Evolutionary conservation across 352 stramenopile genomes (phyloP).

Genomic region (Phytophthora niederhauseri): DNA sequence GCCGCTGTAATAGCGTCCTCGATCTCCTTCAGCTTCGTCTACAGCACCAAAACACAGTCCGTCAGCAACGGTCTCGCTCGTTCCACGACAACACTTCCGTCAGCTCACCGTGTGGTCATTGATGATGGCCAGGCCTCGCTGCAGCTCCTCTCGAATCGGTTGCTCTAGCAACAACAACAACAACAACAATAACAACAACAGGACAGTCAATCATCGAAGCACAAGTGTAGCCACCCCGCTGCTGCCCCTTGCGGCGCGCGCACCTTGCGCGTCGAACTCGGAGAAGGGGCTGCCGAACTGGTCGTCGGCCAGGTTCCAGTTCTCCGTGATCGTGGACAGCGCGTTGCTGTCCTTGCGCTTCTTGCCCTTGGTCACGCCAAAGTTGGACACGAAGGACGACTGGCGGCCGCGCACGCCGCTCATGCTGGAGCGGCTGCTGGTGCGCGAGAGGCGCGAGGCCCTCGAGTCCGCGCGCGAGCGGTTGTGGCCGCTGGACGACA

Average conservation of each 20-base stretch:
- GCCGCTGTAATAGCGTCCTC: constrained; percentile 85
- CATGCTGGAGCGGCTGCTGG: constrained; percentile 49
- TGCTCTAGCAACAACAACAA: constrained; percentile 49
- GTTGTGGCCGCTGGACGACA: constrained; percentile 30
- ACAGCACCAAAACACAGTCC: background rate
- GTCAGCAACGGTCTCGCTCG: background rate
- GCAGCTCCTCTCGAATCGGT: constrained; percentile 82
- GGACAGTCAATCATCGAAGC: background rate
- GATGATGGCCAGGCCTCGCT: constrained; percentile 83
- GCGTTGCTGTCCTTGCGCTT: constrained; percentile 75
- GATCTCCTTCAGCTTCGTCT: constrained; percentile 89
- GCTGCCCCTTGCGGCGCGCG: background rate
- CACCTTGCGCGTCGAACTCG: constrained; percentile 83
- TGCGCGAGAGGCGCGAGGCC: constrained; percentile 62
- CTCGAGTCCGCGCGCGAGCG: constrained; percentile 71
- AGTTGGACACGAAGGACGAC: constrained; percentile 83
- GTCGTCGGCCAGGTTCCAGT: constrained; percentile 84
- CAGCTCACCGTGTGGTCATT: constrained; percentile 84
- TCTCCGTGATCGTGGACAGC: constrained; percentile 88
- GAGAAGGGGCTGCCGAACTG: constrained; percentile 79
- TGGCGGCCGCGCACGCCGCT: constrained; percentile 47
- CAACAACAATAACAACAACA: constrained; percentile 4
- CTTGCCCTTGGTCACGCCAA: constrained; percentile 64
- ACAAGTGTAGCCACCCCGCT: too few relatives aligned
- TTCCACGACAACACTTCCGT: background rate